Percentiles rank a stretch among this genome's conserved stretches.
Conservation (phyloP, 306 rosid species). For the Malus sieversii region DNA sequence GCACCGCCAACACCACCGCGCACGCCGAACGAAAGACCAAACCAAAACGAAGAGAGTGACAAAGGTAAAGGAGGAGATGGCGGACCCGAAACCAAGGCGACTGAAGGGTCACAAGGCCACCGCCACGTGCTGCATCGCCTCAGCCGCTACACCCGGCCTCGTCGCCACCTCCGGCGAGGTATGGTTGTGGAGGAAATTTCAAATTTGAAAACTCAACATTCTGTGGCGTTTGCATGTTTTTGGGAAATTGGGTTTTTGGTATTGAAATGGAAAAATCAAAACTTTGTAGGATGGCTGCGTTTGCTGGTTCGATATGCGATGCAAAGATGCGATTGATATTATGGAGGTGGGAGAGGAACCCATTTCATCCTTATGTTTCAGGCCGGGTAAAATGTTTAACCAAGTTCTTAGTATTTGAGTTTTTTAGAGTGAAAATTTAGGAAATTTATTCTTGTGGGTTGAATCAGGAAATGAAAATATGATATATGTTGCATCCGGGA, state of each 20-base stretch:
- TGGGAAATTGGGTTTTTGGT: background rate
- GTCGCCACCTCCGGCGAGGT: conserved; percentile 83
- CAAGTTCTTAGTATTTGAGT: background rate
- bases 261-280: background rate
- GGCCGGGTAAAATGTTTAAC: conserved; percentile 34
- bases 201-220: background rate
- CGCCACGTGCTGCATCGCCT: conserved; percentile 69
- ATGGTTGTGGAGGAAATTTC: background rate
- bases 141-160: conserved; percentile 48
- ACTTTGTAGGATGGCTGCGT: conserved; percentile 64
- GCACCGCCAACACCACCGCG: background rate
- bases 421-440: background rate
- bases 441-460: conserved; percentile 17
- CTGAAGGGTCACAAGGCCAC: conserved; percentile 68
- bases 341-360: conserved; percentile 69
- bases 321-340: conserved; percentile 48
- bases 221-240: background rate
- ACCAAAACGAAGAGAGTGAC: background rate
- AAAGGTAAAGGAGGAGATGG: conserved; percentile 6
- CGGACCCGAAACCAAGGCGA: conserved; percentile 39
- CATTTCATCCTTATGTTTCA: conserved; percentile 64
- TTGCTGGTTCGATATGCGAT: conserved; percentile 94
- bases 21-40: background rate
- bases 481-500: conserved; percentile 64
- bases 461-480: conserved; percentile 74